Evolutionary conservation across 768 basidiomycete genomes (phyloP), one percentile per base, ranked within the genome.

Genomic region (Rhizopogon sp.): DNA sequence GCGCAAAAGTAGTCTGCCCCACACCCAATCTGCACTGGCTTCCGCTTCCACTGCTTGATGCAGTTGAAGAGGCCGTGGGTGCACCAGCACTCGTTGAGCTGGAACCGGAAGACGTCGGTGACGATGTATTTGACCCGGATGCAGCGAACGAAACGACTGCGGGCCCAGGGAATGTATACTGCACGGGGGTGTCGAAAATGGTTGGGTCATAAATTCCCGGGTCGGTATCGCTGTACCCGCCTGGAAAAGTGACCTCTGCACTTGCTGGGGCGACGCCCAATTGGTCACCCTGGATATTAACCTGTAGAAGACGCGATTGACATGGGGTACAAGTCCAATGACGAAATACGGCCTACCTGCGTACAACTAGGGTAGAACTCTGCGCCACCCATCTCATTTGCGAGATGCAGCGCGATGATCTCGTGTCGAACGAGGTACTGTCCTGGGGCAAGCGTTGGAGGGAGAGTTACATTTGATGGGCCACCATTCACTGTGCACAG

Each of bases 331-430:
- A 41, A 49, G 22, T 41, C 17, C 33, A n/a, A 3, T 17, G 25
- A 31, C 42, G 8, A 40, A 5, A 31, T 8, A n/a, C 22, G 50
- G 55, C 17, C 28, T 50, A 70, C 68, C 66, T 81, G 79, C 3
- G 79, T 74, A 67, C 90, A 93, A 28, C 81, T 79, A 0, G 87
- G 84, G 66, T 93, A 93, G 70, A 90, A 92, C 70, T 93, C 90
- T 1, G 87, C 89, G 17, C 86, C 87, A 5, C 83, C 82, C 16
- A 63, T 9, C 2, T 62, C 59, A n/a, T 64, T 74, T 6, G 78
- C 88, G 44, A 84, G 76, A 62, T 91, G 90, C 13, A 91, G 79
- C 9, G 85, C 84, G 66, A 91, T 84, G 68, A 91, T 85, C 66
- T 92, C 89, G 66, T 89, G 84, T 1, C 89, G 86, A 64, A 90